Percentiles rank a stretch among this genome's conserved stretches.
Conservation (phyloP, 345 rosid species). For the Cochlearia excelsa region DNA sequence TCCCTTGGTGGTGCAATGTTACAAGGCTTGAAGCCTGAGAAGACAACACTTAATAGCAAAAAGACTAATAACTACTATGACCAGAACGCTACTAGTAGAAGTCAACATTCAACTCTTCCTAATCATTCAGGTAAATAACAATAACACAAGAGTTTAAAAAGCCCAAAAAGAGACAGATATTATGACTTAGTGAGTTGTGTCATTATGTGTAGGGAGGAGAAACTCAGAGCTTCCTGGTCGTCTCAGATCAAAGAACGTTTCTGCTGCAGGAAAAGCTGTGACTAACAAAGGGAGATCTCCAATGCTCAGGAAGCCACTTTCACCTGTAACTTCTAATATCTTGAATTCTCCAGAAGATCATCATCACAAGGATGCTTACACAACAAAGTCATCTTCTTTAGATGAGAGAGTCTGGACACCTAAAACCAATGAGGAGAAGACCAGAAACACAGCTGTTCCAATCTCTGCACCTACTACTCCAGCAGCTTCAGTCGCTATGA, state of each 20-base stretch:
- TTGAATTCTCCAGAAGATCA: constrained; percentile 39
- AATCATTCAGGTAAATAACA: constrained; percentile 25
- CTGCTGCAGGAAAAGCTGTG: constrained; percentile 32
- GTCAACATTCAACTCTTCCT: constrained; percentile 27
- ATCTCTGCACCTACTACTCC: constrained; percentile 50
- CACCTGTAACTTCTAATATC: constrained; percentile 59
- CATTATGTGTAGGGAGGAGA: constrained; percentile 47
- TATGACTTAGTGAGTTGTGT: not conserved
- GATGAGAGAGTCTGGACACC: constrained; percentile 29
- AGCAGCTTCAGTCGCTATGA: constrained; percentile 55
- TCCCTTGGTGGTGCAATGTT: constrained; percentile 66
- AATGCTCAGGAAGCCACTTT: constrained; percentile 51
- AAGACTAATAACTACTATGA: constrained; percentile 27
- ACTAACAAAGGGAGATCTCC: constrained; percentile 31
- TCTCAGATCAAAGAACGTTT: constrained; percentile 36
- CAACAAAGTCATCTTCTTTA: constrained; percentile 24
- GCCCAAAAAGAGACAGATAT: not conserved
- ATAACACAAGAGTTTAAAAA: constrained; percentile 12
- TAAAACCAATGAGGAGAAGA: constrained; percentile 35
- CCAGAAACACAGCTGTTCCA: constrained; percentile 27
- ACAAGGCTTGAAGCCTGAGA: constrained; percentile 46
- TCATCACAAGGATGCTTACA: constrained; percentile 32
- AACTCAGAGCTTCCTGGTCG: constrained; percentile 52
- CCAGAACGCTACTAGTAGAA: constrained; percentile 37
- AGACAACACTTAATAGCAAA: constrained; percentile 36